These are phyloP conservation scores for Bacterosira constricta DNA, from an alignment of 108 stramenopile species.

Conservation along the genomic window DNA sequence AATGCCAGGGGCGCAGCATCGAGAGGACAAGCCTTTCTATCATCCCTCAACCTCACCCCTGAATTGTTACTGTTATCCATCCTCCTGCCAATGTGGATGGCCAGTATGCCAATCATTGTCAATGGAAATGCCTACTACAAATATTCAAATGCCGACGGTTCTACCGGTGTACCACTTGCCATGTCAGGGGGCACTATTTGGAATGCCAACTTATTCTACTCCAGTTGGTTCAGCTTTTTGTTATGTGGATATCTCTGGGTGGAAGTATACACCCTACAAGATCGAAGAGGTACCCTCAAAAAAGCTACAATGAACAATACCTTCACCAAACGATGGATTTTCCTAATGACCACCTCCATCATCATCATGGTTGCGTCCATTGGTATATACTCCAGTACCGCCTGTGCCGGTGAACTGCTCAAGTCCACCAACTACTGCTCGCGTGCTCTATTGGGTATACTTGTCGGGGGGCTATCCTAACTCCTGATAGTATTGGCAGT, in stretches of 20 bases:
- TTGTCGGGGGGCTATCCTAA: conserved; percentile 34
- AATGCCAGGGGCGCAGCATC: too few relatives aligned
- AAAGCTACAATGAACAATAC: neutral
- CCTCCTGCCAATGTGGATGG: conserved; percentile 21
- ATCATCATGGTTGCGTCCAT: conserved; percentile 20
- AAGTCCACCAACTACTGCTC: conserved; percentile 25
- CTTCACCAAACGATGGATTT: conserved; percentile 34
- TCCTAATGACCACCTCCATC: conserved; percentile 5
- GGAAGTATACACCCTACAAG: conserved; percentile 16
- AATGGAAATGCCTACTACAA: conserved; percentile 6
- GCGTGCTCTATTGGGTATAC: conserved; percentile 14
- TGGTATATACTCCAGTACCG: conserved; percentile 13
- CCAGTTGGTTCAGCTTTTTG: conserved; percentile 23
- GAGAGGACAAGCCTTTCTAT: too few relatives aligned
- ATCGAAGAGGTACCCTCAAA: conserved; percentile 2
- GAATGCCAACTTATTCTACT: conserved; percentile 49
- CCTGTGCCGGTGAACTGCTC: conserved; percentile 18
- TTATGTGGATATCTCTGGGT: conserved; percentile 21
- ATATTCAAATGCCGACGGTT: too few relatives aligned
- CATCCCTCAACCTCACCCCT: neutral
- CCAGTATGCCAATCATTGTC: conserved; percentile 26
- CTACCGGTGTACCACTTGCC: conserved; percentile 1
- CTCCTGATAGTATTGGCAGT: conserved; percentile 9
- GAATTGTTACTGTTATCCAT: conserved; percentile 14
- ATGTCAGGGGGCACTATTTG: conserved; percentile 29